Conservation (phyloP, 192 early-diverging fungal species). For the Backusella tuberculispora region DNA sequence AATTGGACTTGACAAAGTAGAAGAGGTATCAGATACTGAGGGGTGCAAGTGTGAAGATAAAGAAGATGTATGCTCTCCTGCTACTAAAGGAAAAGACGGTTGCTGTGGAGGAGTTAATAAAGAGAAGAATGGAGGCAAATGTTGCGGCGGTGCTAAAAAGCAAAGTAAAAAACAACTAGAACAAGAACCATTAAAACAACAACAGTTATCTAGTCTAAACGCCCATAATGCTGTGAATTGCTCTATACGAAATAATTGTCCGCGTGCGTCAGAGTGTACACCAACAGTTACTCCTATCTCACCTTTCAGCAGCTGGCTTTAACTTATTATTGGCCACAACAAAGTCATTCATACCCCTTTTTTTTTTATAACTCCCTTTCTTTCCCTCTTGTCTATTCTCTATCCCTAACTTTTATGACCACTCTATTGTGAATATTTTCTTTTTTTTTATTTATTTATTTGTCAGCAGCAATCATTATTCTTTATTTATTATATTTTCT, state of each 20-base stretch:
- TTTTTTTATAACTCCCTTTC: background rate
- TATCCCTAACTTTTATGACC: background rate
- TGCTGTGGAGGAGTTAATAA: constrained; percentile 26
- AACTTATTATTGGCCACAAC: background rate
- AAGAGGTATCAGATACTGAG: background rate
- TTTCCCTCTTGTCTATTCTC: constrained; percentile 9
- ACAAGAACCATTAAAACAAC: background rate
- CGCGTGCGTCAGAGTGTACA: constrained; percentile 12
- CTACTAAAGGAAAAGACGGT: constrained; percentile 3
- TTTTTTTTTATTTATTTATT: background rate
- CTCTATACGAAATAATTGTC: constrained; percentile 11
- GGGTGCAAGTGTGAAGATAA: background rate
- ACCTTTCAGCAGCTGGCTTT: constrained; percentile 3
- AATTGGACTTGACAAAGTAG: background rate
- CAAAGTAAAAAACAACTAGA: background rate
- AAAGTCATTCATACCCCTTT: background rate
- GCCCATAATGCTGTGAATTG: background rate
- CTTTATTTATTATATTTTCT: constrained; percentile 5
- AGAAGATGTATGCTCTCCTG: background rate
- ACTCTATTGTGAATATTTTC: constrained; percentile 6
- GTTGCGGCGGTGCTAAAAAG: background rate
- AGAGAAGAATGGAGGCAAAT: constrained; percentile 22
- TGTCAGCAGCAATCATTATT: background rate
- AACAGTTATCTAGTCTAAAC: background rate
- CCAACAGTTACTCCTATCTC: background rate